Conservation (phyloP, 1,139 yeast genomes). For the Magnusiomyces tetraspermus region DNA sequence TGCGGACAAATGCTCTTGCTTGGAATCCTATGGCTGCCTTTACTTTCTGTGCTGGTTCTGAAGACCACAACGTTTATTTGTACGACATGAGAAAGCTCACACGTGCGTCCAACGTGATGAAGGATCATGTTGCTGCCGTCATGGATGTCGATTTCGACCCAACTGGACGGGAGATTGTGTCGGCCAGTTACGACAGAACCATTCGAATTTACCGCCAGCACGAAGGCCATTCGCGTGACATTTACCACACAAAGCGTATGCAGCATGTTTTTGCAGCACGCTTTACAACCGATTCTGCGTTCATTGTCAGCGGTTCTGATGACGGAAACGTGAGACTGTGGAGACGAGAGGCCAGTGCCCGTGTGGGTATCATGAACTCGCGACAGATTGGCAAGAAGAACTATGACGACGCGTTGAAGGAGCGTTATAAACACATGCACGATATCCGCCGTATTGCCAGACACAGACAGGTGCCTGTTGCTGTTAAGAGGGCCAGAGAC, state of each 20-base stretch:
- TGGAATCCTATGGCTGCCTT: constrained; percentile 99
- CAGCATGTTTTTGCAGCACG: constrained; percentile 82
- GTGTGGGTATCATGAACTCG: constrained; percentile 71
- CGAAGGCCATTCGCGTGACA: constrained; percentile 89
- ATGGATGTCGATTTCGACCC: constrained; percentile 93
- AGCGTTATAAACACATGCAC: constrained; percentile 92
- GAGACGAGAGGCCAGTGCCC: constrained; percentile 80
- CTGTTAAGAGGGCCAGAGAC: constrained; percentile 79
- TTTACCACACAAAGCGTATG: constrained; percentile 96
- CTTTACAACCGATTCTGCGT: constrained; percentile 80
- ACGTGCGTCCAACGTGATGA: constrained; percentile 70
- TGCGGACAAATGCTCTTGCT: constrained; percentile 76
- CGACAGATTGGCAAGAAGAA: constrained; percentile 76
- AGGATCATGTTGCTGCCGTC: constrained; percentile 95
- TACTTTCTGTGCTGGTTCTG: constrained; percentile 84
- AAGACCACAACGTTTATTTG: constrained; percentile 88
- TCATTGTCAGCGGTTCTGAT: constrained; percentile 84
- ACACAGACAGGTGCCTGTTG: constrained; percentile 84
- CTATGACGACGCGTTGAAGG: constrained; percentile 84
- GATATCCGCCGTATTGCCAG: constrained; percentile 82
- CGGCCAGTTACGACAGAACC: constrained; percentile 93
- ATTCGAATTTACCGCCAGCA: constrained; percentile 65
- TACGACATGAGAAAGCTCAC: constrained; percentile 94
- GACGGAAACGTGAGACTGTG: constrained; percentile 92
- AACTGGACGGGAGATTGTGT: constrained; percentile 91